Evolutionary conservation across 2,329 filamentous ascomycete genomes (phyloP).

Genomic region (Penicillium sp.): DNA sequence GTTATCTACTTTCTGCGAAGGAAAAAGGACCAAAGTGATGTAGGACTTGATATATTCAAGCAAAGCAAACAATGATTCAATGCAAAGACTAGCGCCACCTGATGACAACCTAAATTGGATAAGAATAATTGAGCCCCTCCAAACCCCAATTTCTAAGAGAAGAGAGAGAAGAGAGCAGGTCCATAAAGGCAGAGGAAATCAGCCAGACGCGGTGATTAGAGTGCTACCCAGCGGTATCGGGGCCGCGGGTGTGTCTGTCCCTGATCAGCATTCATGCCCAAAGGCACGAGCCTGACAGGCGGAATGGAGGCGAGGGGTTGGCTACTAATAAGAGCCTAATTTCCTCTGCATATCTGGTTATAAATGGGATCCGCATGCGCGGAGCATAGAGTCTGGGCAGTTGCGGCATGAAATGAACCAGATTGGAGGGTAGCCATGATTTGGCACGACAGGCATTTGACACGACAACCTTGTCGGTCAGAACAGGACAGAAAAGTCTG

Average conservation of each 20-base stretch:
- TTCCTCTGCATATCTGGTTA: background rate
- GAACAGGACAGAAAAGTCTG: constrained; percentile 1
- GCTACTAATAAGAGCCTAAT: background rate
- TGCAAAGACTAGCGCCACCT: constrained; percentile 5
- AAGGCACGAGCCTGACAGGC: constrained; percentile 2
- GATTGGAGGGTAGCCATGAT: background rate
- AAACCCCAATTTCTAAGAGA: constrained; percentile 17
- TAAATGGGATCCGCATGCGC: background rate
- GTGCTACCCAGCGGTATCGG: constrained; percentile 12
- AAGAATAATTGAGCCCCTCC: constrained; percentile 10
- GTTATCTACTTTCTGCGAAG: background rate
- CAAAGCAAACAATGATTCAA: background rate
- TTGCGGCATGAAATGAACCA: background rate
- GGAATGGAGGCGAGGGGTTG: background rate
- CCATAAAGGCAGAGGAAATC: constrained; percentile 21
- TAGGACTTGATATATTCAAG: background rate
- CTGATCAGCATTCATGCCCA: background rate
- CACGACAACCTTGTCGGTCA: background rate
- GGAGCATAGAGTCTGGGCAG: background rate
- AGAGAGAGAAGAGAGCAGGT: constrained; percentile 27
- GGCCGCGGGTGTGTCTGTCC: constrained; percentile 8
- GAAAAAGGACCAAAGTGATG: background rate
- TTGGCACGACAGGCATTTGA: background rate
- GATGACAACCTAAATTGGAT: background rate
- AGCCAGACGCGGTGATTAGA: constrained; percentile 12